Evolutionary conservation across 768 basidiomycete species (phyloP), one percentile per base, ranked within the genome.

Genomic region (Hydnum rufescens): DNA sequence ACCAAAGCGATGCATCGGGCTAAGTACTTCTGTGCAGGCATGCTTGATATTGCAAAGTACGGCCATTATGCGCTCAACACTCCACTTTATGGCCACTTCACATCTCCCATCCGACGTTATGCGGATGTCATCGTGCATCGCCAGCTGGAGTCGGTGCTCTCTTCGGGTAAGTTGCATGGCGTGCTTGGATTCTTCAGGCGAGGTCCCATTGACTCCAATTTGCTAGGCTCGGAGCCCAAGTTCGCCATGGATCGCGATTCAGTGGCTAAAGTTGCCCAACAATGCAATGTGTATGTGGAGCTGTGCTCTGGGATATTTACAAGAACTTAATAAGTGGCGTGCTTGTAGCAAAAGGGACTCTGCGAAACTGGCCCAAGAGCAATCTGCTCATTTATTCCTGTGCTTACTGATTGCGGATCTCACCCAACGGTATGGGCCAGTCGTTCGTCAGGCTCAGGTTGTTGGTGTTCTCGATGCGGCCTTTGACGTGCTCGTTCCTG

Each of bases 11-110:
- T 90, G 55, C 83, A 88, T 55, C 76, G 81, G 50, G 88, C 95
- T 58, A 92, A 90, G 65, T 99, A 99, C 67, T 97, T 97, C 78
- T 99, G 95, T 63, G 77, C 90, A 25, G 95, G 95, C 57, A 96
- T 96, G 93, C 71, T 99, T 59, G 95, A 99, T 65, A 99, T 99
- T 61, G 88, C 90, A 39, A 96, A 96, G 69, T 99, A 97, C 62
- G 68, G 77, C 29, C 95, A 99, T 66, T 97, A 87, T 64, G 80
- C 92, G 0, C 70, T 97, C 58, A 93, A 79, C 58, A 70, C 76
- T 3, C 90, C 95, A 18, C 72, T 99, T 42, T 99, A 97, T 68
- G 93, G 83, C 5, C 84, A 89, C 64, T 89, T 86, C 67, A 89
- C 85, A 0, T 88, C 82, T 3, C 95, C 90, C 5, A 90, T 95